Percentiles rank a stretch among this genome's conserved stretches.
These are phyloP conservation scores for Ensete ventricosum DNA, from an alignment of 176 grass and related monocot genomes.

Conservation along the genomic window DNA sequence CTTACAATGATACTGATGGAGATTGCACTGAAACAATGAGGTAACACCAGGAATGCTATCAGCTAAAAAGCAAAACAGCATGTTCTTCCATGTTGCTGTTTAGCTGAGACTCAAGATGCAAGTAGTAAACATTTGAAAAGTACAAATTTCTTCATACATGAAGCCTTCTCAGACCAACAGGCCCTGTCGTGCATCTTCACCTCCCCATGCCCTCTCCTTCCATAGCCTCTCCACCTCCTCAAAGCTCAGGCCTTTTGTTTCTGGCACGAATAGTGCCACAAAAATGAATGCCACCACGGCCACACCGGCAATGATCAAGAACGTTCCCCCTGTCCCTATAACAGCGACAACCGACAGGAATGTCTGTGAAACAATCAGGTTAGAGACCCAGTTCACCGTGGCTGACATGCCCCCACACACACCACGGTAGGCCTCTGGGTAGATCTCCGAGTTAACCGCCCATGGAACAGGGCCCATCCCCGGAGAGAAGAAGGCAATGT, in stretches of 20 bases:
- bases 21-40: too few species aligned
- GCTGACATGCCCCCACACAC: slow-evolving; percentile 90
- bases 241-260: slow-evolving; percentile 82
- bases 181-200: slow-evolving; percentile 20
- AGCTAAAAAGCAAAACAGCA: too few species aligned
- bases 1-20: too few species aligned
- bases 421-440: slow-evolving; percentile 73
- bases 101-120: too few species aligned
- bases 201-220: slow-evolving; percentile 64
- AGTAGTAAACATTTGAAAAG: too few species aligned
- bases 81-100: too few species aligned
- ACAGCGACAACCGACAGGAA: slow-evolving; percentile 62
- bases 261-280: slow-evolving; percentile 52
- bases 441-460: slow-evolving; percentile 90
- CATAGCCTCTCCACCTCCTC: slow-evolving; percentile 73
- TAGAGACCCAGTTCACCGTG: slow-evolving; percentile 81
- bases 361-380: slow-evolving; percentile 73
- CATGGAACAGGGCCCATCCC: slow-evolving; percentile 95
- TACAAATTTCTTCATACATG: too few species aligned
- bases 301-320: slow-evolving; percentile 60
- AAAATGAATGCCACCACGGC: slow-evolving; percentile 65
- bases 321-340: slow-evolving; percentile 59
- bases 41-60: too few species aligned
- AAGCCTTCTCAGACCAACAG: slow-evolving; percentile 18
- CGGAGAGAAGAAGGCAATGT: slow-evolving; percentile 68